Base-by-base conservation (phyloP, 73 alveolate genomes). In the Paramecium primaurelia region DNA sequence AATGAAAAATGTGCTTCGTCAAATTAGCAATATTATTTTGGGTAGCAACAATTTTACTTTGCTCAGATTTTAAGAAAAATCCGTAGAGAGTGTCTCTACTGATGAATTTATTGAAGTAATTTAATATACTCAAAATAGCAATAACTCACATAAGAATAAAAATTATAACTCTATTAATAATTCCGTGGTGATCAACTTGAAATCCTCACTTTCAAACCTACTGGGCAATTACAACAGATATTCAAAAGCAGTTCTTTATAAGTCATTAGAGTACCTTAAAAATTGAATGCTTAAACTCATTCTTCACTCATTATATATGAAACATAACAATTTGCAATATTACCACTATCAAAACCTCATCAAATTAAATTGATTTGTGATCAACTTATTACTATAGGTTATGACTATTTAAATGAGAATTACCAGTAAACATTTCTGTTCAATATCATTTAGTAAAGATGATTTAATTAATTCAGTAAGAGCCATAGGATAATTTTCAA, bases 361-460 rank as follows among this genome's bases (percentile, higher is more conserved):
- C 58, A 80, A 36, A 28, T 80, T 80, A 80, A 80, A 80, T 4
- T 32, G 30, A 32, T 80, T 45, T 18, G 64, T 25, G 91, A 80
- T 47, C 47, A 80, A 49, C n/a, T 80, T 10, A 45, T 80, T 26
- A 26, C 91, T 38, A 45, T 80, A 8, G 91, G 64, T 11, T 80
- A 80, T 80, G 91, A 80, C 58, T 80, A 44, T 25, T 32, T 80
- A 22, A 42, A 47, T 20, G 91, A 49, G 58, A 80, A 45, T 80
- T 80, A 4, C 34, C 71, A 80, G 88, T 75, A 75, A 54, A 54
- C 32, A 54, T 36, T 30, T 38, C 88, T 37, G 18, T 12, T 30
- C 26, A 36, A 34, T 38, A n/a, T 75, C n/a, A 10, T 10, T 38
- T 75, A 75, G 88, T 36, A 80, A 80, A 49, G 91, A 80, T 45